Base-by-base conservation (phyloP, 2,329 filamentous ascomycete species). In the Verticillium longisporum region DNA sequence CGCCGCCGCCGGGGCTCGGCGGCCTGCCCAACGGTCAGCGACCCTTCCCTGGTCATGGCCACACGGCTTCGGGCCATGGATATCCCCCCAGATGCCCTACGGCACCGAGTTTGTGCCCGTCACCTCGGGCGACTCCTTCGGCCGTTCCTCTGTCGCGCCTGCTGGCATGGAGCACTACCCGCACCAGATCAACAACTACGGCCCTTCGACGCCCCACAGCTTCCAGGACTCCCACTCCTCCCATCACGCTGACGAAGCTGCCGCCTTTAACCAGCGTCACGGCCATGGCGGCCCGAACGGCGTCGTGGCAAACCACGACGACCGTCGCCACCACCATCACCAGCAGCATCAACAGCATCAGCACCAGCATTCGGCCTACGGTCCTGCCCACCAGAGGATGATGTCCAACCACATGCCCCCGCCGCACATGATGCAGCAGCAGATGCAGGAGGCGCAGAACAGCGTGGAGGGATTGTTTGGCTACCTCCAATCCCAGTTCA, bases 201-300 rank as follows among this genome's bases (percentile, higher is more conserved):
- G 80, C 3, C 81, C 84, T 1, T 79, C 81, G 1, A 85, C 83
- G 1, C 81, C 84, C 4, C 84, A 84, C 64, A 87, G 84, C 70
- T 85, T 85, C 67, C 85, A 86, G 60, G 84, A 80, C 38, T 87
- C 85, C 2, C 85, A 86, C 63, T 79, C 83, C 38, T 85, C 84
- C 1, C 77, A 73, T 5, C 78, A 79, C 54, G 76, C 74, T 15
- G 80, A 79, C 45, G 79, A 82, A 13, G 75, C 73, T 34, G 75
- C 73, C 61, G 70, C 77, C 60, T 75, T 73, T 59, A 73, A 72
- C 32, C 78, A 77, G 62, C 77, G 75, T 50, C 68, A 73, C 57
- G 68, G 75, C 33, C 73, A 71, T 32, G 75, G 74, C 32, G 73
- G 71, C 53, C 73, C 75, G n/a, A 81, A 74, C 45, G 74, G 75